These are phyloP conservation scores for Globisporangium barbulae DNA, from an alignment of 352 stramenopile genomes.

Conservation along the genomic window DNA sequence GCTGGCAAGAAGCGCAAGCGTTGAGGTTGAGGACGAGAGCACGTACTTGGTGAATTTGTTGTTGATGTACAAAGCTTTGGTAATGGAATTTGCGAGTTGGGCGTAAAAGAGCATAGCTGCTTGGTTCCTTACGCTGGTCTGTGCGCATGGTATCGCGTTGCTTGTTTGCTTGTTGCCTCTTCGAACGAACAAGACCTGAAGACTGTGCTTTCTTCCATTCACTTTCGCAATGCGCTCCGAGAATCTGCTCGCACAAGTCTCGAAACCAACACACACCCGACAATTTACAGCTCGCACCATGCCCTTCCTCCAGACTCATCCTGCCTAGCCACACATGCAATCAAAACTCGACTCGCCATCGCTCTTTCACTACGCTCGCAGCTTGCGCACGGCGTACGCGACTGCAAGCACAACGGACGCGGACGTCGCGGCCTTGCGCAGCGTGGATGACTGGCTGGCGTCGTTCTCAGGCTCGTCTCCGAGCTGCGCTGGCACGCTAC, in stretches of 20 bases:
- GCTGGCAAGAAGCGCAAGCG: not conserved
- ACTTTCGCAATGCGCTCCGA: not conserved
- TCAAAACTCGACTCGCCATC: not conserved
- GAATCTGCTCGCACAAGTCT: not conserved
- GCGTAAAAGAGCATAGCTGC: not conserved
- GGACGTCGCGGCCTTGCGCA: conserved; percentile 34
- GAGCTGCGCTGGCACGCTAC: conserved; percentile 18
- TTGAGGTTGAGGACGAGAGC: not conserved
- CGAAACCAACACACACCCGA: not conserved
- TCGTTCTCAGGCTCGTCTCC: conserved; percentile 2
- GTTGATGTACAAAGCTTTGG: not conserved
- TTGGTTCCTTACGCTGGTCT: not conserved
- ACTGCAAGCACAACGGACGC: conserved; percentile 34
- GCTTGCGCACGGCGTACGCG: conserved; percentile 31
- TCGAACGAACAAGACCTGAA: not conserved
- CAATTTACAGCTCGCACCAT: not conserved
- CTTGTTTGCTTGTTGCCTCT: not conserved
- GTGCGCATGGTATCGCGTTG: not conserved
- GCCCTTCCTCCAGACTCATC: not conserved
- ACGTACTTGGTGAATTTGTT: not conserved
- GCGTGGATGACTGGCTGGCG: not conserved
- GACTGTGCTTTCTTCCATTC: not conserved
- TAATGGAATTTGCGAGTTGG: not conserved
- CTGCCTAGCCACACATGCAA: not conserved
- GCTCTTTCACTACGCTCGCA: conserved; percentile 16